Base-by-base conservation (phyloP, 129 eudicot genomes). In the Pulicaria dysenterica region DNA sequence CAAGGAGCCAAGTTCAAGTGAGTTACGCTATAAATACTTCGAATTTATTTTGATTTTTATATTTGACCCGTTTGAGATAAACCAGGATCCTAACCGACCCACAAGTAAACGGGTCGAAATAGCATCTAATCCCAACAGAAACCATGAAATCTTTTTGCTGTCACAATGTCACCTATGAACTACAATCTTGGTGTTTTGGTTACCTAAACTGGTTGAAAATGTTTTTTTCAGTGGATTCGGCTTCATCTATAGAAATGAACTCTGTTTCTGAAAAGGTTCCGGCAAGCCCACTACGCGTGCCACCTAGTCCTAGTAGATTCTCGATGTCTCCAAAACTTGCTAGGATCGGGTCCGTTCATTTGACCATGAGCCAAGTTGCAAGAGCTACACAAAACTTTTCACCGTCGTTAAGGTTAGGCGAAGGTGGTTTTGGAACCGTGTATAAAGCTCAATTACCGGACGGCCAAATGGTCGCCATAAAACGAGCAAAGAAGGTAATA, bases 361-460 rank as follows among this genome's bases (percentile, higher is more conserved):
- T 94, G 50, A 88, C 83, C 69, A 87, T 90, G 92, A 79, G 15
- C 76, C 91, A 86, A 59, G 86, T 88, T 76, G 70, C 81, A 59
- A 86, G 81, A 79, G 97, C 91, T 14, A 94, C 99, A 13, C 87
- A 90, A 38, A 94, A 84, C 73, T 94, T 94, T 75, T 82, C 99
- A 24, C 80, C 89, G 40, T 73, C 99, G 3, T 68, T 82, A 64
- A 77, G 57, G 72, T 64, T 94, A 49, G 99, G 99, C 43, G 97
- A 88, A 79, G 98, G 99, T 38, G 99, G 99, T 8, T 90, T 85
- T 78, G 99, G 97, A 54, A 79, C 91, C 8, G 99, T 94, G 19
- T 94, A 94, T 71, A 94, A 86, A 75, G 99, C 95, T 54, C 91
- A 72, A 55, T 82, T 94, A 58, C 89, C 81, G 19, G 89, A 83